Evolutionary conservation across 1,284 basidiomycete genomes (phyloP).

Genomic region (Phenoliferia sp.): DNA sequence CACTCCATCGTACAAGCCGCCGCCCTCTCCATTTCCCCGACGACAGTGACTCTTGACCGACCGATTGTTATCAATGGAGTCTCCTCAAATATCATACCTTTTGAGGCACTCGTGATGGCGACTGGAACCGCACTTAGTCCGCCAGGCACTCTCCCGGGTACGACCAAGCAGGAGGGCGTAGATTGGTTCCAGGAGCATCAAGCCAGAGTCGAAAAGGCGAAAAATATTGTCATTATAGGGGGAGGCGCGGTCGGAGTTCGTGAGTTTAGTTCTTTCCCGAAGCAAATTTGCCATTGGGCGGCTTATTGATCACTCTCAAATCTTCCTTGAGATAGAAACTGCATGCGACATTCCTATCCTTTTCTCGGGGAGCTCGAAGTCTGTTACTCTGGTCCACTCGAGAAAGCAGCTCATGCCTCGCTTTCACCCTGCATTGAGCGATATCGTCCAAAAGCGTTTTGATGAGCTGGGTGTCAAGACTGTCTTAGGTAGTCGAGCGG

Average conservation of each 20-base stretch:
- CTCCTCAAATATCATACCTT: conserved; percentile 26
- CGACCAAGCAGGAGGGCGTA: conserved; percentile 25
- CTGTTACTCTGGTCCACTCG: conserved; percentile 62
- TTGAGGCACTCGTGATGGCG: conserved; percentile 46
- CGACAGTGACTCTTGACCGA: conserved; percentile 11
- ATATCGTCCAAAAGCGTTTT: conserved; percentile 40
- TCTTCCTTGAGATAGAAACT: conserved; percentile 45
- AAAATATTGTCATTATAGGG: conserved; percentile 46
- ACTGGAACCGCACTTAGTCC: conserved; percentile 36
- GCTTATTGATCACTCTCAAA: background rate
- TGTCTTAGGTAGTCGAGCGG: conserved; percentile 41
- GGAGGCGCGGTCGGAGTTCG: conserved; percentile 47
- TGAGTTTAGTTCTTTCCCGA: conserved; percentile 3
- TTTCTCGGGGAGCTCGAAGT: conserved; percentile 50
- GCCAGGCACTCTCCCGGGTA: conserved; percentile 37
- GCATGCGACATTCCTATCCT: conserved; percentile 62
- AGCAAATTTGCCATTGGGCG: background rate
- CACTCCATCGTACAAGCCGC: conserved; percentile 18
- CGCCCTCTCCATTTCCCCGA: conserved; percentile 9
- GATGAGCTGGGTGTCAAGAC: conserved; percentile 42
- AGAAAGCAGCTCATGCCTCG: conserved; percentile 55
- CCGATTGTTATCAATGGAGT: conserved; percentile 17
- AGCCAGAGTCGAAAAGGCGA: conserved; percentile 38
- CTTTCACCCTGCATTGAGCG: conserved; percentile 57
- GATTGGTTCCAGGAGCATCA: conserved; percentile 40